Base-by-base conservation (phyloP, 148 eudicot genomes). In the Cornus florida region DNA sequence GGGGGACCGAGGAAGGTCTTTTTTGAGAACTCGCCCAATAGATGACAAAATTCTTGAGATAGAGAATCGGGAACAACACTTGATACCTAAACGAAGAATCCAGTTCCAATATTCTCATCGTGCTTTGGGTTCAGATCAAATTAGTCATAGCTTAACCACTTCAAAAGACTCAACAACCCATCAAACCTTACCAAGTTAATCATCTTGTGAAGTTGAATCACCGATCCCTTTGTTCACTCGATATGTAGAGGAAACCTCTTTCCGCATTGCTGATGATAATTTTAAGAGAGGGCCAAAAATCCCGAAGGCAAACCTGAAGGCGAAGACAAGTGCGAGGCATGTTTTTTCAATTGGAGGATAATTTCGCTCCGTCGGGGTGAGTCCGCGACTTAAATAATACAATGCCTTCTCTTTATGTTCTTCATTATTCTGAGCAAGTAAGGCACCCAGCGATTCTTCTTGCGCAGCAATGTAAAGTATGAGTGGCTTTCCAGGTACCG, bases 21-120 rank as follows among this genome's bases (percentile, higher is more conserved):
- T 17, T 65, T 79, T 19, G 20, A 81, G 28, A 69, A 65, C 76
- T 67, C 65, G 84, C 67, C 41, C 75, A 1, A 75, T 72, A 12
- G 91, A 84, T 10, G 93, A 87, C 77, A 86, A 83, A 75, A 85
- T 94, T 67, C 90, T 91, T 13, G 97, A 92, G 79, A 77, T 90
- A 28, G 95, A 94, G 76, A 82, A 82, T 6, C 89, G 84, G 38
- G 89, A 79, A 68, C 78, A 84, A n/a, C 90, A 88, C 28, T 22
- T 77, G 11, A 69, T 17, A 0, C 69, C 86, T 53, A 86, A 83
- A 75, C 82, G 86, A 17, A 87, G 84, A 72, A 89, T n/a, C 80
- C 90, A 88, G 48, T 88, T 84, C 32, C 89, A 86, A 84, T 16
- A 2, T 57, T 62, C 66, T 62, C 69, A 62, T 62, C 84, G 65